phyloP scores from a whole-genome alignment of 176 grass and related monocot species.

The Ensete ventricosum region DNA sequence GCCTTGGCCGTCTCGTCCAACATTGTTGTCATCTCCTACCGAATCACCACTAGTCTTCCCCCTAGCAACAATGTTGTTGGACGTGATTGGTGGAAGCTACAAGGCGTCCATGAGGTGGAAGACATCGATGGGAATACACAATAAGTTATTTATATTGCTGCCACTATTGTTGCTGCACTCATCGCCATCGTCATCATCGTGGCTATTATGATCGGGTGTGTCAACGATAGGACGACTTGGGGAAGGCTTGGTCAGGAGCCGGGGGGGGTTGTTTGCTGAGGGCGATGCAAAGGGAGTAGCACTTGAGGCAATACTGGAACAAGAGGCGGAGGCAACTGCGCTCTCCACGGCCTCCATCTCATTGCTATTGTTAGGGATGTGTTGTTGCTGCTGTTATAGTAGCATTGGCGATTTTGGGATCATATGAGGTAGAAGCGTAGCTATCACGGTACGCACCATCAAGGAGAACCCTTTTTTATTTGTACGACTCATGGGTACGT shows the following conservation, averaged over 20 bases:
- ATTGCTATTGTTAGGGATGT: not conserved
- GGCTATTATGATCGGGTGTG: too few species aligned
- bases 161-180: too few species aligned
- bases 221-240: not conserved
- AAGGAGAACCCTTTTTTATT: not conserved
- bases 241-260: not conserved
- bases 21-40: too few species aligned
- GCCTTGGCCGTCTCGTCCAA: too few species aligned
- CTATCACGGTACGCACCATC: too few species aligned
- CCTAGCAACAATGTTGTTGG: too few species aligned
- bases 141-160: not conserved
- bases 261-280: not conserved
- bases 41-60: too few species aligned
- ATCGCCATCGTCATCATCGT: not conserved
- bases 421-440: not conserved
- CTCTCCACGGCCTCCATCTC: not conserved
- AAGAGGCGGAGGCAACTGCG: not conserved
- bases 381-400: not conserved
- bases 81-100: not conserved
- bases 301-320: not conserved
- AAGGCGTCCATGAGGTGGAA: constrained; percentile 59
- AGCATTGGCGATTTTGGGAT: not conserved
- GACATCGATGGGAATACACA: constrained; percentile 33
- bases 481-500: too few species aligned
- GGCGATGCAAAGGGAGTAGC: not conserved